Base-by-base conservation (phyloP, 2,329 filamentous ascomycete genomes). In the Exophiala bonariae region DNA sequence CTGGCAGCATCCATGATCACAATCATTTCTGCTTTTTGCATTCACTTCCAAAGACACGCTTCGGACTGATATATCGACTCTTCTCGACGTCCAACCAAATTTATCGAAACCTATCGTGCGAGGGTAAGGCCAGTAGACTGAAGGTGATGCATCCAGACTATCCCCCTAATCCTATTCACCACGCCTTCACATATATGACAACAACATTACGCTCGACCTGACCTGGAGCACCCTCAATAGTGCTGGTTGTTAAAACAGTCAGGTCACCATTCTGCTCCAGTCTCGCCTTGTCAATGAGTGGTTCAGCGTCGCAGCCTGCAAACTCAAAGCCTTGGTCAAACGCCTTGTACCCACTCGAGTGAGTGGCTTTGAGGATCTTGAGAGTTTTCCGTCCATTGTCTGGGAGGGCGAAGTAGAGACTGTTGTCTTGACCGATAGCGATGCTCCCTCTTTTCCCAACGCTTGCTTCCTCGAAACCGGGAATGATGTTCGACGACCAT, bases 341-440 rank as follows among this genome's bases (percentile, higher is more conserved):
- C 7, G 16, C 8, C 14, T 4, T 22, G 18, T 37, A 37, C 8
- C 35, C 35, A 20, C 7, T 20, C 11, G 18, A 18, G 14, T 18
- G 17, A 4, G 35, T 19, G 35, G 35, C 35, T 37, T 20, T 18
- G 6, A 37, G 19, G 18, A 37, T 20, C 11, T 19, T 16, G 16
- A 37, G 35, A 13, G 7, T 37, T 20, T 37, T 9, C 11, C 7
- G 9, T 37, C 6, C 35, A n/a, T 17, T 37, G 20, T 37, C 35
- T 19, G 35, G 35, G 7, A 37, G 18, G 9, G 35, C 35, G 9
- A 37, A 17, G 35, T 37, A 37, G 11, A 37, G 35, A 37, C 20
- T 19, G 19, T 37, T 20, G 35, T 37, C 20, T 7, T 22, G 4
- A 18, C 18, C 35, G 19, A 37, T 37, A 17, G 35, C 35, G 20